A percentile compares a stretch with the other conserved stretches of the same genome.
Evolutionary conservation across 768 basidiomycete genomes (phyloP).

Genomic region (Leccinum fibrillosum): DNA sequence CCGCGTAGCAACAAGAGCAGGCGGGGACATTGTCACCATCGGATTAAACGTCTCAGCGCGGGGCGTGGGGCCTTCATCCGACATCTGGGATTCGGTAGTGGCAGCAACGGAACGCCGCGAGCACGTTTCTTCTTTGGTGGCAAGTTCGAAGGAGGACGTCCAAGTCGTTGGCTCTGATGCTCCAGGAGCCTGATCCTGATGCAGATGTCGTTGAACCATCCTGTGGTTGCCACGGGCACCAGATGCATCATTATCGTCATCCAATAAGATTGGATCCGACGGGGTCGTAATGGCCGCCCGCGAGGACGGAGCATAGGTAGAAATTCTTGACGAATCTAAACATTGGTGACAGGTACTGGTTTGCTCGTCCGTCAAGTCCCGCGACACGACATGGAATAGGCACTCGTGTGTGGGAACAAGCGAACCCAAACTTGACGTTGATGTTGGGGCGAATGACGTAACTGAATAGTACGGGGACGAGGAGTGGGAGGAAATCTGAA

Average conservation of each 20-base stretch:
- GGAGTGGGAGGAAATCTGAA: not conserved
- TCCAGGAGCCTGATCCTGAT: not conserved
- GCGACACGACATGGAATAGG: conserved; percentile 17
- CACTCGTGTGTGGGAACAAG: conserved; percentile 26
- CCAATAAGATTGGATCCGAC: conserved; percentile 10
- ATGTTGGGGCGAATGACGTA: conserved; percentile 19
- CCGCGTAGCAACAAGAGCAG: not conserved
- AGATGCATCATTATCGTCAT: conserved; percentile 2
- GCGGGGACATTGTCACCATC: not conserved
- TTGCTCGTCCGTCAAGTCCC: conserved; percentile 8
- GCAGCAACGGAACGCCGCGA: conserved; percentile 1
- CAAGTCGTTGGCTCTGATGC: not conserved
- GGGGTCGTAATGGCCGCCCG: not conserved
- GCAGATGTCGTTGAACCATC: not conserved
- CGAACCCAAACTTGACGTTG: conserved; percentile 31
- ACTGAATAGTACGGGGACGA: conserved; percentile 12
- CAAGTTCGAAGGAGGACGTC: not conserved
- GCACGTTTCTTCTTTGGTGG: not conserved
- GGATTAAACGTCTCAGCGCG: conserved; percentile 18
- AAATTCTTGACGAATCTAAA: not conserved
- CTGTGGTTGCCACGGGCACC: not conserved
- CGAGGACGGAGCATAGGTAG: not conserved
- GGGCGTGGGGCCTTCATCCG: conserved; percentile 28
- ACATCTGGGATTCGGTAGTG: conserved; percentile 1
- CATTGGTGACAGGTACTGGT: not conserved